phyloP scores from a whole-genome alignment of 129 eudicot genomes.

The Heracleum sosnowskyi region DNA sequence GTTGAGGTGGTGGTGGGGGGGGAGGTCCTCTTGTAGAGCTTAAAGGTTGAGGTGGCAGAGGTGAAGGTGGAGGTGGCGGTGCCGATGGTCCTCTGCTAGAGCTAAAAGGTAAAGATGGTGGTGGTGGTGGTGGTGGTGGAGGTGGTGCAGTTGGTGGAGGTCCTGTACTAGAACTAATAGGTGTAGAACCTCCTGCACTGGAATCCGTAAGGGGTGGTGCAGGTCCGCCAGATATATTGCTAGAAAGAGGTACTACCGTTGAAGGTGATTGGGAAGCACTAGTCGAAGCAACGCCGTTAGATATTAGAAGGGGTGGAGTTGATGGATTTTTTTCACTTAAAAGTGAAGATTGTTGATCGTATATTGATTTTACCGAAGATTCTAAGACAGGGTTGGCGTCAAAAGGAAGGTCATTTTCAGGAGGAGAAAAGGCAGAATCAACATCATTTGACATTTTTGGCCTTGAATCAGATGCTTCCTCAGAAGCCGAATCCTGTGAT shows the following conservation, averaged over 20 bases:
- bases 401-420: constrained; percentile 23
- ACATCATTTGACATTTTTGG: constrained; percentile 16
- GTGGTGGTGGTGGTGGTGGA: constrained; percentile 11
- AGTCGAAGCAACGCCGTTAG: constrained; percentile 10
- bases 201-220: neutral
- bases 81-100: constrained; percentile 9
- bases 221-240: constrained; percentile 5
- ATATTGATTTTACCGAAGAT: constrained; percentile 19
- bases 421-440: constrained; percentile 27
- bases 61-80: constrained; percentile 7
- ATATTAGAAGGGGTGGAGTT: constrained; percentile 14
- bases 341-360: constrained; percentile 6
- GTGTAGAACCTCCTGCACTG: neutral
- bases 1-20: constrained; percentile 11
- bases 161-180: neutral
- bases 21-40: too few species aligned
- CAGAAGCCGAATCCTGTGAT: constrained; percentile 45
- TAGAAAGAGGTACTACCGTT: neutral
- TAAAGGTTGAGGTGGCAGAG: neutral
- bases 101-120: neutral
- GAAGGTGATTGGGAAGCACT: constrained; percentile 5
- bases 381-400: constrained; percentile 21
- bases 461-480: constrained; percentile 43
- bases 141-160: constrained; percentile 13
- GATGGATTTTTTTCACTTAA: constrained; percentile 17